Evolutionary conservation across 306 rosid genomes (phyloP).

Genomic region (Glycine soja): DNA sequence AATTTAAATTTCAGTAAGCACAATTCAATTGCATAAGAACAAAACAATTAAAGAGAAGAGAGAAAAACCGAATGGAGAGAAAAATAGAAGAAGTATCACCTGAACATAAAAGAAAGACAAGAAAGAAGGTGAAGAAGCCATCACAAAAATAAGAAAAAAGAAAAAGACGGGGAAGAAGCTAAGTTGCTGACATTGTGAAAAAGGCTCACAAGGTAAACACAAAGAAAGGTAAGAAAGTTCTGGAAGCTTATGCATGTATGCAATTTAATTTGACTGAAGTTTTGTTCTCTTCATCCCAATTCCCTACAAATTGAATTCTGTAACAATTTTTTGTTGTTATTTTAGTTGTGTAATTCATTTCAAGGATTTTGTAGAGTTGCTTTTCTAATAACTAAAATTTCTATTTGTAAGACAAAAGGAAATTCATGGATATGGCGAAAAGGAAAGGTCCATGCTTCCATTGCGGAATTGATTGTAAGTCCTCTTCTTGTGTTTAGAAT

Average conservation of each 20-base stretch:
- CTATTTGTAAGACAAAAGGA: not conserved
- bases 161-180: not conserved
- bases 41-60: not conserved
- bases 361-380: not conserved
- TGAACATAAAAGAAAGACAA: not conserved
- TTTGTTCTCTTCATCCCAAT: not conserved
- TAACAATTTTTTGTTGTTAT: not conserved
- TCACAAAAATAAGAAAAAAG: too few species aligned
- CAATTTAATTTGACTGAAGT: not conserved
- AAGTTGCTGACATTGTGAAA: not conserved
- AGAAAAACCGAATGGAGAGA: not conserved
- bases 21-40: not conserved
- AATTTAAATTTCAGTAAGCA: too few species aligned
- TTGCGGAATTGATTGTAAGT: constrained; percentile 40
- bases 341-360: not conserved
- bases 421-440: constrained; percentile 9
- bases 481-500: too few species aligned
- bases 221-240: not conserved
- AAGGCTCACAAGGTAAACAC: not conserved
- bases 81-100: not conserved
- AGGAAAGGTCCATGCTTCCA: constrained; percentile 34
- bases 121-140: not conserved
- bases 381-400: not conserved
- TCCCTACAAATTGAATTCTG: not conserved
- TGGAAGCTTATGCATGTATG: not conserved